Evolutionary conservation across 2,329 filamentous ascomycete species (phyloP).

Genomic region (Sporothrix curviconia): DNA sequence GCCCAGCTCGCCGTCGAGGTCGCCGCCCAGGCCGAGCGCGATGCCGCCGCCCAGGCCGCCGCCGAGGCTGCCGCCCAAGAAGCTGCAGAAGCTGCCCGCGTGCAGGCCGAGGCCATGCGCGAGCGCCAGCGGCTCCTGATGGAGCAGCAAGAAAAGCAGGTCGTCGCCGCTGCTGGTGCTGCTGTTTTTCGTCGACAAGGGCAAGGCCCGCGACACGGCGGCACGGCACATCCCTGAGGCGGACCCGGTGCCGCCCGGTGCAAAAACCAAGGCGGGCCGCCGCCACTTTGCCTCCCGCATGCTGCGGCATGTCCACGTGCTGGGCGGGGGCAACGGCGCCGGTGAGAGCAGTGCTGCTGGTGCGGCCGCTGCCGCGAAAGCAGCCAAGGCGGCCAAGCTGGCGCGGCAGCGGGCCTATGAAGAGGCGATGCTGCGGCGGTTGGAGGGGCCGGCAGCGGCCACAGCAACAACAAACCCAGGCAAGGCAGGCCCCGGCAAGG

Average conservation of each 20-base stretch:
- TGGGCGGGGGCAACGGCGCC: not conserved
- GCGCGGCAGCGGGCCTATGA: not conserved
- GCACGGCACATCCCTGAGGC: not conserved
- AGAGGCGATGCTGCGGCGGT: not conserved
- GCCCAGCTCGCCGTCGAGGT: slow-evolving; percentile 27
- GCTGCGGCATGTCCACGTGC: slow-evolving; percentile 29
- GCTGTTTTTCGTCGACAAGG: not conserved
- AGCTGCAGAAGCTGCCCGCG: not conserved
- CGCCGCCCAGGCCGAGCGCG: slow-evolving; percentile 23
- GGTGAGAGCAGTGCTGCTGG: slow-evolving; percentile 34
- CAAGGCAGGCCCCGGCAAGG: too few relatives aligned
- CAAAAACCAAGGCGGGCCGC: slow-evolving; percentile 29
- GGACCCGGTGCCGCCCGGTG: slow-evolving; percentile 16
- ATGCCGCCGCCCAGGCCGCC: slow-evolving; percentile 14
- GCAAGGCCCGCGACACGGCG: slow-evolving; percentile 1
- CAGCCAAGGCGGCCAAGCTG: not conserved
- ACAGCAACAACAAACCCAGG: too few relatives aligned
- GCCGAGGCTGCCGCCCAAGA: slow-evolving; percentile 7
- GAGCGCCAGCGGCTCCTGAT: not conserved
- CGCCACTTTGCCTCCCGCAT: slow-evolving; percentile 29
- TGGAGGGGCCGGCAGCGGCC: not conserved
- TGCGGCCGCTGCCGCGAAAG: slow-evolving; percentile 15
- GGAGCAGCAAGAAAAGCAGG: slow-evolving; percentile 20
- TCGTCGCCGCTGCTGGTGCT: slow-evolving; percentile 15
- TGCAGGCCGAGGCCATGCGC: not conserved